phyloP scores from a whole-genome alignment of 1,284 basidiomycete species.

The Agaricales sp. region DNA sequence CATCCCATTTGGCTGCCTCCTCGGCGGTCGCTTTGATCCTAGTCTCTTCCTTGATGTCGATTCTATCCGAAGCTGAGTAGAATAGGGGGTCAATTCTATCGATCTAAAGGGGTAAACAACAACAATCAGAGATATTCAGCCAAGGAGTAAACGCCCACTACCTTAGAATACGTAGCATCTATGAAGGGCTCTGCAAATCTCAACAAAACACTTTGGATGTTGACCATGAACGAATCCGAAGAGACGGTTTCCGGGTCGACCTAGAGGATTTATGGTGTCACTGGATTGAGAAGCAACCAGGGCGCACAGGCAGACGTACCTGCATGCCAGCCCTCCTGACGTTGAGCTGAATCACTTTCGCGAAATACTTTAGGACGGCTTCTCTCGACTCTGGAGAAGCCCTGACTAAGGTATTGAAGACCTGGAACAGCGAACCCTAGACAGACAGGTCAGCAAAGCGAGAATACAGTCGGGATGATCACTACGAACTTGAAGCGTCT shows the following conservation, averaged over 20 bases:
- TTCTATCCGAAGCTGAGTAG: constrained; percentile 60
- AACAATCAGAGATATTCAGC: background rate
- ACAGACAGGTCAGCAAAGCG: constrained; percentile 2
- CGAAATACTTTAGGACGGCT: constrained; percentile 79
- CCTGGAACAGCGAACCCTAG: constrained; percentile 74
- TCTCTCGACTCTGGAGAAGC: constrained; percentile 76
- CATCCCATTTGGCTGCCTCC: constrained; percentile 69
- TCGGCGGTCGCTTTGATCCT: constrained; percentile 85
- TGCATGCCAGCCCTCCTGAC: constrained; percentile 85
- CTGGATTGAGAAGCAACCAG: background rate
- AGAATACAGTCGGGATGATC: background rate
- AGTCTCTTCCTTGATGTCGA: constrained; percentile 80
- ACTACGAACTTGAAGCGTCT: constrained; percentile 61
- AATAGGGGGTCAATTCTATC: constrained; percentile 87
- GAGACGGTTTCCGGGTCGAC: constrained; percentile 83
- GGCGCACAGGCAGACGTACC: constrained; percentile 24
- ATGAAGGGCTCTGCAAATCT: constrained; percentile 96
- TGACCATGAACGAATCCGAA: constrained; percentile 90
- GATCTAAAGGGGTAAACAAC: constrained; percentile 40
- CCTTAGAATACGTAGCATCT: constrained; percentile 87
- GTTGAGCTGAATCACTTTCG: constrained; percentile 69
- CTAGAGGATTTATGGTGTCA: constrained; percentile 22
- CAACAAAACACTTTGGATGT: constrained; percentile 75
- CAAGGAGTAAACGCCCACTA: constrained; percentile 17
- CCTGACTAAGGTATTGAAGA: constrained; percentile 85